phyloP scores from a whole-genome alignment of 108 stramenopile species.

The Conticribra guillardii region DNA sequence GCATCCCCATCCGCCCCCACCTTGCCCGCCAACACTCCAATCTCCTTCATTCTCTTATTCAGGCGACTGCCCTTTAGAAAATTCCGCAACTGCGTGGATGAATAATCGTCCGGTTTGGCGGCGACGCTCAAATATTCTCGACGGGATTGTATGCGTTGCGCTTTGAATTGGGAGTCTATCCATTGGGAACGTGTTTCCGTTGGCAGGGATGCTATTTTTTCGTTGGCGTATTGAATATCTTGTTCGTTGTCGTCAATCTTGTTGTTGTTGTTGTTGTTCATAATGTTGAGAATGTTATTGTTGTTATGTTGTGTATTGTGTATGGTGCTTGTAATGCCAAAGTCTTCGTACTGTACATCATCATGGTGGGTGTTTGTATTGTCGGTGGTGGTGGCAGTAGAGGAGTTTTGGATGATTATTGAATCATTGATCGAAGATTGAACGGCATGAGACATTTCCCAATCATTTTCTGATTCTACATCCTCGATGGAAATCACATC shows the following conservation, averaged over 20 bases:
- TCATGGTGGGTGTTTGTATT: constrained; percentile 16
- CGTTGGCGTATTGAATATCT: constrained; percentile 32
- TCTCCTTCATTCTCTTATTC: constrained; percentile 58
- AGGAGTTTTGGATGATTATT: constrained; percentile 6
- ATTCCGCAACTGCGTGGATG: constrained; percentile 87
- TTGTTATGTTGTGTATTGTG: constrained; percentile 6
- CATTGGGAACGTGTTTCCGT: constrained; percentile 56
- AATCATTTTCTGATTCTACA: constrained; percentile 48
- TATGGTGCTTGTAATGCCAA: not conserved
- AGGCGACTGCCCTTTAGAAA: constrained; percentile 80
- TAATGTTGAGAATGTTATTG: too few species aligned
- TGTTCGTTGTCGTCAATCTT: constrained; percentile 10
- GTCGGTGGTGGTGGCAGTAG: not conserved
- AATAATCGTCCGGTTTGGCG: constrained; percentile 85
- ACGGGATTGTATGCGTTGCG: constrained; percentile 85
- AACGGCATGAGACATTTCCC: constrained; percentile 47
- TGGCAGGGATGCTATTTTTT: constrained; percentile 77
- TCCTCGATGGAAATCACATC: constrained; percentile 23
- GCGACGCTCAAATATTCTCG: constrained; percentile 93
- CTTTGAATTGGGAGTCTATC: constrained; percentile 53
- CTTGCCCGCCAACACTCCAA: constrained; percentile 34
- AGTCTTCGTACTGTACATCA: not conserved
- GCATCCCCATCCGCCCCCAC: not conserved
- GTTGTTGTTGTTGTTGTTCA: too few species aligned
- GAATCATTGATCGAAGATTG: constrained; percentile 47